phyloP scores from a whole-genome alignment of 176 grass and related monocot species.

The Oryza punctata region DNA sequence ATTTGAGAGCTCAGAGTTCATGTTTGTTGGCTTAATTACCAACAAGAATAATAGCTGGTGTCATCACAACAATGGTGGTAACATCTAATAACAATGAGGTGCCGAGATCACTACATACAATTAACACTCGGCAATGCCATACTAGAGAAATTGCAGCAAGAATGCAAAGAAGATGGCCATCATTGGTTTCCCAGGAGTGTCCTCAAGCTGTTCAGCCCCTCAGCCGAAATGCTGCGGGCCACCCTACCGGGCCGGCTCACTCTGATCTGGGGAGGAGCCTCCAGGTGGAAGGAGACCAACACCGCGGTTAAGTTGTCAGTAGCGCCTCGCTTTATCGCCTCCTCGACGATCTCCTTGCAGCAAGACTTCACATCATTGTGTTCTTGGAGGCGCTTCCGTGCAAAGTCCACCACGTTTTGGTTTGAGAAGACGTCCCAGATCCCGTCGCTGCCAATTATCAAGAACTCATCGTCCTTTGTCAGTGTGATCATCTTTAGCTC shows the following conservation, averaged over 20 bases:
- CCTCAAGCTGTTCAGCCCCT: slow-evolving; percentile 72
- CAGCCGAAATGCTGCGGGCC: slow-evolving; percentile 69
- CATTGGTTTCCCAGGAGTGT: slow-evolving; percentile 51
- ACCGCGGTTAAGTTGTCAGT: slow-evolving; percentile 67
- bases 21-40: slow-evolving; percentile 52
- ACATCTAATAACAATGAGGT: slow-evolving; percentile 28
- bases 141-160: not conserved
- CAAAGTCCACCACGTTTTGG: slow-evolving; percentile 81
- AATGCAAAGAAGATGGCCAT: not conserved
- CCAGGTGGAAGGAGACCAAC: slow-evolving; percentile 67
- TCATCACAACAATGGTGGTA: slow-evolving; percentile 8
- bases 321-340: slow-evolving; percentile 58
- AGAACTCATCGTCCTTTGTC: slow-evolving; percentile 83
- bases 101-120: slow-evolving; percentile 43
- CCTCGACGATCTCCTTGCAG: slow-evolving; percentile 81
- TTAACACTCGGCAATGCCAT: slow-evolving; percentile 28
- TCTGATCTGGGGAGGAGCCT: slow-evolving; percentile 45
- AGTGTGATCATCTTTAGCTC: slow-evolving; percentile 78
- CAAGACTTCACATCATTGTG: slow-evolving; percentile 78
- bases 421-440: slow-evolving; percentile 93
- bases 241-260: slow-evolving; percentile 35
- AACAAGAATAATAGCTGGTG: slow-evolving; percentile 46
- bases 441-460: slow-evolving; percentile 85
- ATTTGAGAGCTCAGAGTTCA: slow-evolving; percentile 15
- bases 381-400: slow-evolving; percentile 64